A percentile compares a stretch with the other conserved stretches of the same genome.
Evolutionary conservation across 2,329 filamentous ascomycete genomes (phyloP).

Genomic region (Aspergillus chevalieri): DNA sequence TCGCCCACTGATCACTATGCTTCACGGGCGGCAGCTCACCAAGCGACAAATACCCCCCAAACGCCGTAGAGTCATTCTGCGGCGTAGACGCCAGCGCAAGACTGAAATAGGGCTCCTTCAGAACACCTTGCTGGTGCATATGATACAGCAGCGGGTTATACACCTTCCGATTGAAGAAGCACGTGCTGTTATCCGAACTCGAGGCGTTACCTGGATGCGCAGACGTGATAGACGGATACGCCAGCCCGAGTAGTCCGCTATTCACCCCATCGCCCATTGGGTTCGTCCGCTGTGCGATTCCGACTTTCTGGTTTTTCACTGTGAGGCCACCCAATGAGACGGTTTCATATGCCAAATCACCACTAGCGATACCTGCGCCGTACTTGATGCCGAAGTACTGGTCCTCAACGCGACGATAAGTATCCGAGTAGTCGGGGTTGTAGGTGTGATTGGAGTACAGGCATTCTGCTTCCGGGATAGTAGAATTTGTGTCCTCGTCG

Average conservation of each 20-base stretch:
- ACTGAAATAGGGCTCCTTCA: conserved; percentile 44
- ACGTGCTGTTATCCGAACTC: conserved; percentile 12
- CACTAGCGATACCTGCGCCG: conserved; percentile 18
- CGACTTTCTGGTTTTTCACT: conserved; percentile 40
- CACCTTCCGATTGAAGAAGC: conserved; percentile 16
- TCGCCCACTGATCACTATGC: too few species aligned
- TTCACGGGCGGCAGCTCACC: conserved; percentile 43
- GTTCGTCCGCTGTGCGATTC: conserved; percentile 38
- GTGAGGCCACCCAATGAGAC: conserved; percentile 40
- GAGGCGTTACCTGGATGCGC: conserved; percentile 21
- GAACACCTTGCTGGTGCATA: conserved; percentile 39
- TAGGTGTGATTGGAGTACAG: conserved; percentile 15
- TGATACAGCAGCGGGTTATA: conserved; percentile 50
- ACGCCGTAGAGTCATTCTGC: conserved; percentile 10
- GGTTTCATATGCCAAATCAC: conserved; percentile 17
- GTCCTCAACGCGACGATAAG: conserved; percentile 11
- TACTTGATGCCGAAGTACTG: conserved; percentile 20
- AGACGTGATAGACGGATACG: conserved; percentile 45
- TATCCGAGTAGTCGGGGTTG: conserved; percentile 4
- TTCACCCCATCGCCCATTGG: conserved; percentile 42
- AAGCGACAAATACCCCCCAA: conserved; percentile 44
- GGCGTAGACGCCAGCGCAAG: conserved; percentile 40
- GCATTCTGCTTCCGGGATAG: conserved; percentile 33
- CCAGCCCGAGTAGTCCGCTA: conserved; percentile 48
- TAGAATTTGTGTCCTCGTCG: conserved; percentile 24